phyloP scores from a whole-genome alignment of 345 rosid species.

The Combretum micranthum region DNA sequence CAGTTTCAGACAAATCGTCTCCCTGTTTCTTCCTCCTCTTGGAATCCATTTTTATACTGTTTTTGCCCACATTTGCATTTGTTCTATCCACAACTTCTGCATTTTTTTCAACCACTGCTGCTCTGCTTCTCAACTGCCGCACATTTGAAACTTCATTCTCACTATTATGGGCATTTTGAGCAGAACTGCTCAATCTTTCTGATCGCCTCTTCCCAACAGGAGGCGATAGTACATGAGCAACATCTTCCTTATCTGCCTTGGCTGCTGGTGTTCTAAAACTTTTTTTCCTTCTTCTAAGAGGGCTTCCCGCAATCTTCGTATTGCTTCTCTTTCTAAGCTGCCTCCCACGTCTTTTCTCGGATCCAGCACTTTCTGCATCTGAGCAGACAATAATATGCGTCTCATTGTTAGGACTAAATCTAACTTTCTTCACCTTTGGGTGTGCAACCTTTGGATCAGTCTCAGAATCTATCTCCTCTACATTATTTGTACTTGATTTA shows the following conservation, averaged over 20 bases:
- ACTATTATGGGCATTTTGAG: not conserved
- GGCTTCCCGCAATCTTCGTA: not conserved
- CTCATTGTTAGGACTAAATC: constrained; percentile 49
- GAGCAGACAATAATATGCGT: constrained; percentile 36
- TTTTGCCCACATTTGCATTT: not conserved
- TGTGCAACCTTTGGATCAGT: constrained; percentile 6
- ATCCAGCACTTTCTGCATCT: constrained; percentile 1
- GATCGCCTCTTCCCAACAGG: constrained; percentile 23
- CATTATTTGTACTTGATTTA: not conserved
- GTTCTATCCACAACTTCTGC: constrained; percentile 4
- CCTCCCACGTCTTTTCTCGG: constrained; percentile 11
- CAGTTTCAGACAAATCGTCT: constrained; percentile 3
- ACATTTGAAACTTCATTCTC: not conserved
- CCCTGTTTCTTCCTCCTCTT: constrained; percentile 1
- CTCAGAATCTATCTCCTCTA: constrained; percentile 5
- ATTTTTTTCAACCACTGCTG: constrained; percentile 6
- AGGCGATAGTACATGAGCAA: not conserved
- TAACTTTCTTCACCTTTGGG: constrained; percentile 39
- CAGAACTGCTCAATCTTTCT: constrained; percentile 7
- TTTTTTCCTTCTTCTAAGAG: constrained; percentile 2
- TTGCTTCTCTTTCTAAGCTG: constrained; percentile 1
- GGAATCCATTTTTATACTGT: not conserved
- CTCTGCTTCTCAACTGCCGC: constrained; percentile 20
- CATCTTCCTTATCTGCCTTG: constrained; percentile 1
- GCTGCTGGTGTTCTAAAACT: constrained; percentile 9